These are phyloP conservation scores for Artemisia annua DNA, from an alignment of 129 eudicot species.

Conservation along the genomic window DNA sequence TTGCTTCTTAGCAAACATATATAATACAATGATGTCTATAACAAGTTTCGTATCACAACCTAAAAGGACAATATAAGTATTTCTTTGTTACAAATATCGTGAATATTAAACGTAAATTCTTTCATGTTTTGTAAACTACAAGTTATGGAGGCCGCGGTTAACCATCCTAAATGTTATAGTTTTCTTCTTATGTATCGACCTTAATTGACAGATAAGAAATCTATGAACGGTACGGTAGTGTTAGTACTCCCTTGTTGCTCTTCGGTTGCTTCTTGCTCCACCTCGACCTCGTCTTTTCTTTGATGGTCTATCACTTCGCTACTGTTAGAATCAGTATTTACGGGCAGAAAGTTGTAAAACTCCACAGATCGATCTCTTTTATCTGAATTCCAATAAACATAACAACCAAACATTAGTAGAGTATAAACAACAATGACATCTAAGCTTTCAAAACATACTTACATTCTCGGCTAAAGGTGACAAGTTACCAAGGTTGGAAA, in stretches of 20 bases:
- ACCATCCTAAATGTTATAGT: conserved; percentile 26
- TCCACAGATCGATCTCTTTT: conserved; percentile 42
- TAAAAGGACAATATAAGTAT: not conserved
- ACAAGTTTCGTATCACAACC: not conserved
- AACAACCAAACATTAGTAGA: not conserved
- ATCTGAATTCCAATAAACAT: conserved; percentile 26
- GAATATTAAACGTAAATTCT: conserved; percentile 13
- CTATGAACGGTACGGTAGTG: conserved; percentile 45
- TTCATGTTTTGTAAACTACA: conserved; percentile 12
- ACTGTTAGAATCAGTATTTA: conserved; percentile 56
- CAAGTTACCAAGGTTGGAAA: no score
- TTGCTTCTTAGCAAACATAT: conserved; percentile 3
- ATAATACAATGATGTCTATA: conserved; percentile 7
- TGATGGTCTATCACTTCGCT: conserved; percentile 65
- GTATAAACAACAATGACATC: not conserved
- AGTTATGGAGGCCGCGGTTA: conserved; percentile 10
- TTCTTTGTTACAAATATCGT: not conserved
- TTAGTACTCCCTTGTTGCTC: conserved; percentile 19
- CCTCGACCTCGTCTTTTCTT: conserved; percentile 43
- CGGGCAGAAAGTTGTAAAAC: conserved; percentile 72
- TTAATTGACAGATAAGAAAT: conserved; percentile 47
- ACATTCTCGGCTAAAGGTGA: no score
- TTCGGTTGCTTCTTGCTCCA: conserved; percentile 41
- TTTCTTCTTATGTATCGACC: not conserved
- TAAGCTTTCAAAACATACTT: not conserved